Conservation (phyloP, 2,329 filamentous ascomycete genomes). For the Trichoderma gracile region DNA sequence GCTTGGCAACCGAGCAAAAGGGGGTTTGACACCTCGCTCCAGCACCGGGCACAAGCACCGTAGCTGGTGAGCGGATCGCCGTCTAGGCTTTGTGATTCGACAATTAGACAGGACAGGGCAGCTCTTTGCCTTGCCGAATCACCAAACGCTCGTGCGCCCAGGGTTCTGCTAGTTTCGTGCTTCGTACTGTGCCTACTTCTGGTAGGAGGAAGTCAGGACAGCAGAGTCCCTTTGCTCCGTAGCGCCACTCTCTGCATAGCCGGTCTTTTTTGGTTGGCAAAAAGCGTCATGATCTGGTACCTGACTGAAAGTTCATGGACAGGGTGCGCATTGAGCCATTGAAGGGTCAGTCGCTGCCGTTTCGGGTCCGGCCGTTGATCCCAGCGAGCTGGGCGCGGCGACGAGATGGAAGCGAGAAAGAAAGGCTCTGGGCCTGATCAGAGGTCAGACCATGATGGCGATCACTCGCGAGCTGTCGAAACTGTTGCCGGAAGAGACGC, state of each 20-base stretch:
- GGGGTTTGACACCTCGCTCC: slow-evolving; percentile 3
- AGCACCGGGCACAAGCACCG: slow-evolving; percentile 2
- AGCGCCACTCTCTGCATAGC: slow-evolving; percentile 10
- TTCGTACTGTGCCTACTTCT: no score
- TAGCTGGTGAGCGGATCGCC: slow-evolving; percentile 21
- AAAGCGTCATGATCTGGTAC: no score
- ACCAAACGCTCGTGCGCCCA: slow-evolving; percentile 10
- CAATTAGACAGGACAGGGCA: slow-evolving; percentile 8
- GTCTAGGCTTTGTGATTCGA: slow-evolving; percentile 24
- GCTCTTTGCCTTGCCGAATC: neutral
- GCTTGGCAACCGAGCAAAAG: slow-evolving; percentile 17
- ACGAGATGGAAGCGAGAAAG: slow-evolving; percentile 2
- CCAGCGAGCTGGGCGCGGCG: slow-evolving; percentile 17
- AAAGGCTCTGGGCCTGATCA: neutral
- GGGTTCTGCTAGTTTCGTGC: slow-evolving; percentile 19
- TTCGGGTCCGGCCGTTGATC: slow-evolving; percentile 14
- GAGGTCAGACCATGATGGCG: neutral
- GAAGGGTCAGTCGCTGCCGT: slow-evolving; percentile 4
- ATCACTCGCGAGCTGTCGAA: neutral
- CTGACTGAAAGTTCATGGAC: slow-evolving; percentile 1
- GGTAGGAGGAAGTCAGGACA: neutral
- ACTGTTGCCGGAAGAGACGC: neutral
- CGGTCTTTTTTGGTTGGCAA: neutral
- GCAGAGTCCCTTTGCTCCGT: slow-evolving; percentile 11
- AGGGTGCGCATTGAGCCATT: neutral